phyloP scores from a whole-genome alignment of 2,329 filamentous ascomycete genomes.

The Diplodia seriata region DNA sequence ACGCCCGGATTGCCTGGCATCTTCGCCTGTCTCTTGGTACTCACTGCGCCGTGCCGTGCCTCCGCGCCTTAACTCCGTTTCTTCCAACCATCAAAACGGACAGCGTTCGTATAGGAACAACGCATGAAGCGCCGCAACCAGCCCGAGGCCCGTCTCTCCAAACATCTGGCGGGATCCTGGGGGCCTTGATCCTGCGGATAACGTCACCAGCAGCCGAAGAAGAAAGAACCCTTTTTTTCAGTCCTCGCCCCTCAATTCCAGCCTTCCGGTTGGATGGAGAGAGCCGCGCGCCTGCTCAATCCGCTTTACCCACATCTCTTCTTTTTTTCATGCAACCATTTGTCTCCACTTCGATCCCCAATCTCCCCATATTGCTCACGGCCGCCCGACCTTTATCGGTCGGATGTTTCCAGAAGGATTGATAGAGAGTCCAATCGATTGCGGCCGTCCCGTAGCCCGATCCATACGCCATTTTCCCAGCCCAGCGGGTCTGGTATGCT shows the following conservation, averaged over 20 bases:
- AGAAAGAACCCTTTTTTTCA: neutral
- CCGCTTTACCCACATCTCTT: neutral
- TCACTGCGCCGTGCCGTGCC: neutral
- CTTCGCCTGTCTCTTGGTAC: too few relatives aligned
- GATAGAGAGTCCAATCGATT: neutral
- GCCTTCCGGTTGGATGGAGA: neutral
- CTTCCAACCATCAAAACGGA: neutral
- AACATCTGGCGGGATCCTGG: neutral
- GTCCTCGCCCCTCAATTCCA: neutral
- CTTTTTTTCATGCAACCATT: neutral
- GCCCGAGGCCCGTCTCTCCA: conserved; percentile 5
- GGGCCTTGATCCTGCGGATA: conserved; percentile 7
- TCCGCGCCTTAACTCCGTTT: neutral
- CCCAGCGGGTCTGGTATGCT: neutral
- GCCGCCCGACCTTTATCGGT: neutral
- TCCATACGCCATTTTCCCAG: neutral
- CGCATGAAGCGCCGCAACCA: conserved; percentile 23
- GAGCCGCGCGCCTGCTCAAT: conserved; percentile 24
- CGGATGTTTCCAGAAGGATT: neutral
- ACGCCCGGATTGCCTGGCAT: conserved; percentile 2
- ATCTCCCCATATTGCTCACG: conserved; percentile 26
- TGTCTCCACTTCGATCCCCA: conserved; percentile 4
- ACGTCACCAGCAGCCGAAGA: neutral
- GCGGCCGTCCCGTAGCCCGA: neutral
- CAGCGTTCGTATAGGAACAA: neutral